Evolutionary conservation across 176 grass and related monocot genomes (phyloP).

Genomic region (Juncus inflexus): DNA sequence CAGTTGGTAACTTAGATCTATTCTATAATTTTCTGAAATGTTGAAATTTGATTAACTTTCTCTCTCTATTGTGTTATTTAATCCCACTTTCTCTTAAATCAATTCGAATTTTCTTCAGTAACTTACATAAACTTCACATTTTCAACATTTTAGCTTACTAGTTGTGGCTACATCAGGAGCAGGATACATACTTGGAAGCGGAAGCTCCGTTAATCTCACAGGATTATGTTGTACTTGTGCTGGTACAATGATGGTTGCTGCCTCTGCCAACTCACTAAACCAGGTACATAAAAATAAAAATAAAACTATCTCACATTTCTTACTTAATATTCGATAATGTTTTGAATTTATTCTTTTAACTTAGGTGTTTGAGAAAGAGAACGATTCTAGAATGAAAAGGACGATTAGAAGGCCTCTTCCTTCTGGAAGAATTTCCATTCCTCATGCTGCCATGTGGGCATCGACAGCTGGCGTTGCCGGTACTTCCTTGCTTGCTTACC

Average conservation of each 20-base stretch:
- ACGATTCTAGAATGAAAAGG: slow-evolving; percentile 95
- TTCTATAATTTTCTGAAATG: neutral
- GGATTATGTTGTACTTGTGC: slow-evolving; percentile 87
- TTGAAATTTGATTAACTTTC: neutral
- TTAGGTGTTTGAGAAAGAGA: slow-evolving; percentile 80
- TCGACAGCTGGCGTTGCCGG: slow-evolving; percentile 75
- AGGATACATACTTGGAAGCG: slow-evolving; percentile 92
- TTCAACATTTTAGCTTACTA: slow-evolving; percentile 54
- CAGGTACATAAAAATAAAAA: slow-evolving; percentile 41
- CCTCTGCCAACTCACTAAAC: slow-evolving; percentile 92
- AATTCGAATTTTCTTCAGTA: no score
- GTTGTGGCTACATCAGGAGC: slow-evolving; percentile 95
- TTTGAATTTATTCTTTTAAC: neutral
- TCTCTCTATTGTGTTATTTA: no score
- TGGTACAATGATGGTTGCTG: slow-evolving; percentile 99
- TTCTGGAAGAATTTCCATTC: slow-evolving; percentile 68
- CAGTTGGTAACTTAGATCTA: slow-evolving; percentile 11
- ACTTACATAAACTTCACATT: no score
- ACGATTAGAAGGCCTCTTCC: slow-evolving; percentile 69
- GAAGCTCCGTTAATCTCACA: slow-evolving; percentile 54
- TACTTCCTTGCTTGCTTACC: slow-evolving; percentile 71
- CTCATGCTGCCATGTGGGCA: slow-evolving; percentile 90
- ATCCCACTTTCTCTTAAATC: no score
- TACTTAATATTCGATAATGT: no score
- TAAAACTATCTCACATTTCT: neutral